Base-by-base conservation (phyloP, 2,329 filamentous ascomycete species). In the Hypoxylon sp. region DNA sequence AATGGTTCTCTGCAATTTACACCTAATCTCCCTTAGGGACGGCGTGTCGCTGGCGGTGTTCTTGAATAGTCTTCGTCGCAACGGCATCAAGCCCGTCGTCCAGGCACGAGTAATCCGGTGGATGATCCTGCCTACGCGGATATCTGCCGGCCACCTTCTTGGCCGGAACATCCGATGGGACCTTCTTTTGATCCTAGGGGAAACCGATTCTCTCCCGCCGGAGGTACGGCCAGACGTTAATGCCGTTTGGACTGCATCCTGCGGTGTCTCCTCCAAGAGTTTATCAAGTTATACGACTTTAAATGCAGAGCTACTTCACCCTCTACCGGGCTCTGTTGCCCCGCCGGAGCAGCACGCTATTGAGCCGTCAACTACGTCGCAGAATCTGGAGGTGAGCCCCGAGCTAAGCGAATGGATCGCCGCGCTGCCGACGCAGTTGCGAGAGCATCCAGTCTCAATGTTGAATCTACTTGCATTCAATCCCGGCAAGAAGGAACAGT, bases 381-480 rank as follows among this genome's bases (percentile, higher is more conserved):
- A 90, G 76, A 82, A 83, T 20, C 82, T 91, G 0, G 88, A 90
- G 73, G 76, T 90, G 7, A 85, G 84, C 14, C 75, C 82, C 0
- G 83, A 86, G 2, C 76, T 91, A 0, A 73, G 82, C 11, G 42
- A 73, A 0, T 91, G 88, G 84, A 86, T 89, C 75, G 65, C 79
- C 3, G 37, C 42, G 14, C 54, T 75, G 22, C 72, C 74, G 51
- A 40, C 42, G 2, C 56, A 44, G n/a, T 44, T 74, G 11, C 40
- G 61, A 76, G 74, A 49, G 69, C 78, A 75, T 40, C 84, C 89
- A 0, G 85, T 90, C 1, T 87, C 85, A 1, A 91, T 91, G 89
- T 81, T 91, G 42, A 91, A 91, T 67, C 79, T 91, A 2, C 82
- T 91, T 3, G 82, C 88, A 42, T 91, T 91, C 79, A 81, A 82